Evolutionary conservation across 2,329 filamentous ascomycete genomes (phyloP).

Genomic region (Daldinia eschscholtzii): DNA sequence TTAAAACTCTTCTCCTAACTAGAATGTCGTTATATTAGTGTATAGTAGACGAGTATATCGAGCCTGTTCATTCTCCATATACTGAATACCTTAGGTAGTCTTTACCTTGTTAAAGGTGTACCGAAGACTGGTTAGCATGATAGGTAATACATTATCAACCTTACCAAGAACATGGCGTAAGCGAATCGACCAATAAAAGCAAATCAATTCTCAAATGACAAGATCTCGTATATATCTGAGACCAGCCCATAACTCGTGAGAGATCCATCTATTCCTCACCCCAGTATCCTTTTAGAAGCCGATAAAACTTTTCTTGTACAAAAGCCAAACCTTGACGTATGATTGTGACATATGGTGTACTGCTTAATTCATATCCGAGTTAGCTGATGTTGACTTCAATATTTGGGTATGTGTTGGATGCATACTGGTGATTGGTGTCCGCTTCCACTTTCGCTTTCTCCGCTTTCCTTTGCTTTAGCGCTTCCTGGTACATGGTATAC

Average conservation of each 20-base stretch:
- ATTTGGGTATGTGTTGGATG: neutral
- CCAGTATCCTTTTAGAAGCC: conserved; percentile 30
- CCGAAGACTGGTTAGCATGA: neutral
- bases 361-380: neutral
- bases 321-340: conserved; percentile 21
- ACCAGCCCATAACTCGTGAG: neutral
- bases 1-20: neutral
- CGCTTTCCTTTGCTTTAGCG: conserved; percentile 30
- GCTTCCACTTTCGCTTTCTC: neutral
- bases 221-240: neutral
- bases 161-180: neutral
- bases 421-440: conserved; percentile 21
- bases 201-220: neutral
- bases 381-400: neutral
- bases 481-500: conserved; percentile 38
- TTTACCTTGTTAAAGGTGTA: too few relatives aligned
- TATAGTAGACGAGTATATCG: neutral
- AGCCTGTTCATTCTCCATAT: neutral
- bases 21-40: neutral
- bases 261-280: conserved; percentile 18
- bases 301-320: conserved; percentile 18
- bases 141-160: neutral
- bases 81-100: neutral
- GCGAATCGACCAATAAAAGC: neutral
- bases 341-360: conserved; percentile 16